Conservation (phyloP, 2,329 filamentous ascomycete genomes). For the Epichloe gansuensis region DNA sequence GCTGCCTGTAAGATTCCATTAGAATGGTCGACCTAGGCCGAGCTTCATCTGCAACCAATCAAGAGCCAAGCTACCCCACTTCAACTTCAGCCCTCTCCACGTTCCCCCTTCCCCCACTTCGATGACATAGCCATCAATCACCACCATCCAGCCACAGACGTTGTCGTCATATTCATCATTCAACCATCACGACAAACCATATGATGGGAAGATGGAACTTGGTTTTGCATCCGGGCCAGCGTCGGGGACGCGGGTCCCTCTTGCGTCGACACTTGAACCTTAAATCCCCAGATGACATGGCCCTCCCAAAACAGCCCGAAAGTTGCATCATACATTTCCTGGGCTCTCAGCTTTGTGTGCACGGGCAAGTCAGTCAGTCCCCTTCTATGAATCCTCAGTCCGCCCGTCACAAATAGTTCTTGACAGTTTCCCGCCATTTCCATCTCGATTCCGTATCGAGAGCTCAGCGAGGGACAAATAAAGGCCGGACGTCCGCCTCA, state of each 20-base stretch:
- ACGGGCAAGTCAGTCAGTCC: no score
- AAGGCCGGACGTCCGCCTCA: no score
- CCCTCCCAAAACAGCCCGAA: not conserved
- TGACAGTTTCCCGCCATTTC: no score
- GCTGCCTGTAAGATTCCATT: no score
- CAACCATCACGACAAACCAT: not conserved
- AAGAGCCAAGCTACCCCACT: not conserved
- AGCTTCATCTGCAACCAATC: not conserved
- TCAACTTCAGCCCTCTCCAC: no score
- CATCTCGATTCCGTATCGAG: no score
- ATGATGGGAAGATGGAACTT: not conserved
- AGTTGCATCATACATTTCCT: slow-evolving; percentile 1
- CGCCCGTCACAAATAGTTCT: no score
- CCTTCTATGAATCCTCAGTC: no score
- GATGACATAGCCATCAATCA: not conserved
- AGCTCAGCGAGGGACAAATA: no score
- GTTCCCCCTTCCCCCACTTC: not conserved
- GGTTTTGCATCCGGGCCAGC: not conserved
- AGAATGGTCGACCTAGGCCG: not conserved
- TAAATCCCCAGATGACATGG: not conserved
- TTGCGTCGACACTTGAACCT: not conserved
- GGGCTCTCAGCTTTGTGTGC: not conserved
- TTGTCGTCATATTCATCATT: not conserved
- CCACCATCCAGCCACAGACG: slow-evolving; percentile 1
- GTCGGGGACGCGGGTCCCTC: not conserved